Evolutionary conservation across 768 basidiomycete species (phyloP), one percentile per base, ranked within the genome.

Genomic region (Panaeolus papilionaceus): DNA sequence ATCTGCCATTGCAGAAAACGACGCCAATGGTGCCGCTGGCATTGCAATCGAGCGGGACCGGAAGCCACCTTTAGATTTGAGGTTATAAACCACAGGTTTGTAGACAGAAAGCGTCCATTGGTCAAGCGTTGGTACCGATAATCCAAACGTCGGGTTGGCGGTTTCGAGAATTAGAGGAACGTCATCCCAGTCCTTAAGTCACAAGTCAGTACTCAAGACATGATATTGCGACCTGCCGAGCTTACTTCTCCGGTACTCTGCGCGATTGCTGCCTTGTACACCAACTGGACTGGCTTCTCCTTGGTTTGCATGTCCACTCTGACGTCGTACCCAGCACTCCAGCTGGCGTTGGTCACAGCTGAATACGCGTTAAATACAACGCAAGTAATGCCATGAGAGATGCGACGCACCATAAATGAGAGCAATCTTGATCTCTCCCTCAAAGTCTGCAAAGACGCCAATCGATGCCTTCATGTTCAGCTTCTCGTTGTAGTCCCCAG

Each of bases 231-330:
- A 66, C 49, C 44, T 68, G 20, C 9, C 40, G 40, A 4, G 16
- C 40, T 11, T 42, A 42, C 40, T 9, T 84, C 83, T 23, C 79
- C 82, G 0, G 82, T 82, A 33, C 65, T 72, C 68, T 84, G 83
- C 1, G 71, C 76, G 28, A 84, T 75, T 6, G 73, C 68, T 0
- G 80, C 82, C 68, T 82, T 83, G 73, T 84, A 83, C 2, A 80
- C 68, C 2, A 84, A 70, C 0, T 72, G 75, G 1, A 80, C 69
- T 0, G 78, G 70, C 10, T 76, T 74, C 4, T 80, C 77, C 42
- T 76, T 77, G 4, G 78, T 66, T n/a, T 80, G 68, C 67, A 76
- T 82, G 47, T 82, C 72, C 16, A 80, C 82, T 0, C 82, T 77
- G 42, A 83, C 73, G 65, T 83, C 80, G 47, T 84, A 83, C 11